Evolutionary conservation across 73 alveolate species (phyloP).

Genomic region (Stentor coeruleus): DNA sequence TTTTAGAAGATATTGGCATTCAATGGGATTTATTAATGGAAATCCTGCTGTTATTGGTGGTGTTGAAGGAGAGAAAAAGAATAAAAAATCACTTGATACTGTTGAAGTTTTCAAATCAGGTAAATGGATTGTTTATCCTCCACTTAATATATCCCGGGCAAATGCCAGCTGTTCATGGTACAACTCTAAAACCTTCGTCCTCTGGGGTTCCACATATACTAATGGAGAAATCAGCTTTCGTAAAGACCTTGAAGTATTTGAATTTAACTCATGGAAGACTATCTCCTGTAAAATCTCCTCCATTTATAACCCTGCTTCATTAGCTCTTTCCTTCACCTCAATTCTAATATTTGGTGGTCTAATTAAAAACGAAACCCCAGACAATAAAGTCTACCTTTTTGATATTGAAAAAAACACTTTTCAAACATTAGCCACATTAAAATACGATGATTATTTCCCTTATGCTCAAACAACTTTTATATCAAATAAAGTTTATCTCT

Average conservation of each 20-base stretch:
- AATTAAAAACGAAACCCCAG: neutral
- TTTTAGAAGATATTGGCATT: neutral
- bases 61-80: neutral
- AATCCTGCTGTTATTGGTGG: neutral
- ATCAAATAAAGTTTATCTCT: neutral
- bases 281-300: neutral
- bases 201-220: neutral
- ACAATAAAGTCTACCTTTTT: neutral
- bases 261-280: neutral
- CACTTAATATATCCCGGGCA: neutral
- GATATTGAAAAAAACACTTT: neutral
- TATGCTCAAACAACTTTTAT: neutral
- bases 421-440: neutral
- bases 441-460: slow-evolving; percentile 1
- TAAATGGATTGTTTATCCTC: neutral
- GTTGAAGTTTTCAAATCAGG: neutral
- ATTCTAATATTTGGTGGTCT: neutral
- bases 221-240: neutral
- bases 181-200: neutral
- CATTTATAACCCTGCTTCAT: neutral
- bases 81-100: neutral
- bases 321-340: neutral
- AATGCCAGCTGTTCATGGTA: neutral
- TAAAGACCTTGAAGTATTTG: neutral
- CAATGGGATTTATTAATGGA: neutral